Conservation (phyloP, 2,329 filamentous ascomycete genomes). For the Fusarium chuoi region DNA sequence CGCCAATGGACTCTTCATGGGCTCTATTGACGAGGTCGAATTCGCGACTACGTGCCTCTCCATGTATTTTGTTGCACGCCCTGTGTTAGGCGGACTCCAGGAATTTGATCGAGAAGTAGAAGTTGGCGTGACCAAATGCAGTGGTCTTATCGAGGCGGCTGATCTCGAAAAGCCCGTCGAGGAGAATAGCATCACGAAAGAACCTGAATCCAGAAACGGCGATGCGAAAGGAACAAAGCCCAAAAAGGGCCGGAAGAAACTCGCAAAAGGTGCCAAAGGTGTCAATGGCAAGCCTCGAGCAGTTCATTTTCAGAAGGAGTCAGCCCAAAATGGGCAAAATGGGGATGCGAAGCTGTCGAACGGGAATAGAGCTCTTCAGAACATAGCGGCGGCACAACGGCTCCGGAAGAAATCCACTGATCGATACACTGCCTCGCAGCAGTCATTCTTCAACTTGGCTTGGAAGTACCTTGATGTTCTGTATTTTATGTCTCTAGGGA, state of each 20-base stretch:
- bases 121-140: not conserved
- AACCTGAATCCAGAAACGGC: not conserved
- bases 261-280: not conserved
- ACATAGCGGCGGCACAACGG: not conserved
- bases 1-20: not conserved
- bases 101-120: not conserved
- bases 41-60: slow-evolving; percentile 4
- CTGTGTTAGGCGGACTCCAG: not conserved
- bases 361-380: not conserved
- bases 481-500: slow-evolving; percentile 6
- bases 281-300: not conserved
- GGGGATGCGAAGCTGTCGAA: not conserved
- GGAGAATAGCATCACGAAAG: not conserved
- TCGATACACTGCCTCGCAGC: not conserved
- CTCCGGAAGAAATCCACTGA: not conserved
- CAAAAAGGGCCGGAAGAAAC: not conserved
- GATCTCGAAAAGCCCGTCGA: not conserved
- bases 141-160: not conserved
- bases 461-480: not conserved
- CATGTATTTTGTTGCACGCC: slow-evolving; percentile 1
- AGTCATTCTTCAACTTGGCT: not conserved
- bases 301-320: not conserved
- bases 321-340: not conserved
- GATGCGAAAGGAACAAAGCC: not conserved
- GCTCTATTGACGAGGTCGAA: not conserved